Evolutionary conservation across 2,329 filamentous ascomycete species (phyloP).

Genomic region (Sporothrix brunneoviolacea): DNA sequence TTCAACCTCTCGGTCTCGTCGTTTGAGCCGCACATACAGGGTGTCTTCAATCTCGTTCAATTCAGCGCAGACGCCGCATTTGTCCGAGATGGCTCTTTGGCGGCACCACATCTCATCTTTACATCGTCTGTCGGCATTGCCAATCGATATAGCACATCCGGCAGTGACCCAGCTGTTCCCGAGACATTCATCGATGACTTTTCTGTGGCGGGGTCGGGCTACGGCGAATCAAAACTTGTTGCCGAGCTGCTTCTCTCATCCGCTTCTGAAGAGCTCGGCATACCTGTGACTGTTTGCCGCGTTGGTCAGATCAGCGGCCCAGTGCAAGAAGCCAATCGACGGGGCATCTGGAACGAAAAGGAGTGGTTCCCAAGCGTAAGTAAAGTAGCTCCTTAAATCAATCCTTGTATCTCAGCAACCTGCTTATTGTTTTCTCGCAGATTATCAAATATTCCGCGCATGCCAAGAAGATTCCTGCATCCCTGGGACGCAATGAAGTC

Average conservation of each 20-base stretch:
- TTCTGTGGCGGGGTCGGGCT: neutral
- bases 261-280: neutral
- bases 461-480: neutral
- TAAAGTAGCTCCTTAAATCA: no score
- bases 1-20: conserved; percentile 3
- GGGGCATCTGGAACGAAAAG: neutral
- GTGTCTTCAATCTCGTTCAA: neutral
- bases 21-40: neutral
- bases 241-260: conserved; percentile 1
- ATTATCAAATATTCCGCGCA: neutral
- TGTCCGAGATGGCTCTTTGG: neutral
- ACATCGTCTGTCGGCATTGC: conserved; percentile 4
- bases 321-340: neutral
- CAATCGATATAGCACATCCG: neutral
- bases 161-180: neutral
- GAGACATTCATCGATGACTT: neutral
- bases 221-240: neutral
- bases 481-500: conserved; percentile 2
- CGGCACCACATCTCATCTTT: neutral
- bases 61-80: no score
- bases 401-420: no score
- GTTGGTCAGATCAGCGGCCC: conserved; percentile 9
- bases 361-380: conserved; percentile 8
- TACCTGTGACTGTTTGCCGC: neutral
- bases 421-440: no score